These are phyloP conservation scores for Cornus suecica DNA, from an alignment of 148 eudicot genomes.

Conservation along the genomic window DNA sequence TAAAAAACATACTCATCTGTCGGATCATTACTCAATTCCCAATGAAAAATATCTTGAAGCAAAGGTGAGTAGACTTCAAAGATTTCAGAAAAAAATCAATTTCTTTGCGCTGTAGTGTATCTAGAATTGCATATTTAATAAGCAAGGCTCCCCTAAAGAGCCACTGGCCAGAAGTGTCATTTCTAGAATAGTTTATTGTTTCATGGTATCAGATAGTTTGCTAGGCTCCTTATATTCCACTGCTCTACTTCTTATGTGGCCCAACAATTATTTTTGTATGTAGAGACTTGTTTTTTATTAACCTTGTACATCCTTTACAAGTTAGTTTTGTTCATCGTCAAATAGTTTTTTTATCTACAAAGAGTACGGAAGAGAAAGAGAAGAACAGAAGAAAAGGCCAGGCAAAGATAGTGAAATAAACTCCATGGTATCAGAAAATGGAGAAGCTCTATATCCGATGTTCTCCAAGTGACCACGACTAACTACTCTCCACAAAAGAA, in stretches of 20 bases:
- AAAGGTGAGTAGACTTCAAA: neutral
- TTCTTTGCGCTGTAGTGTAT: neutral
- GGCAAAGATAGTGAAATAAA: neutral
- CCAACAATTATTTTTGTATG: neutral
- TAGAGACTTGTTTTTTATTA: neutral
- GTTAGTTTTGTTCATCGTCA: neutral
- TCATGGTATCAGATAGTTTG: neutral
- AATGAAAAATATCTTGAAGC: neutral
- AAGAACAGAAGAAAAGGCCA: neutral
- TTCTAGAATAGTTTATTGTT: neutral
- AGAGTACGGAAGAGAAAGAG: neutral
- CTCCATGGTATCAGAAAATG: neutral
- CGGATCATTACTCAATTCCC: neutral
- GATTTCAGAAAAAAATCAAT: neutral
- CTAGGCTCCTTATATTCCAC: neutral
- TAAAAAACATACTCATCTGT: neutral
- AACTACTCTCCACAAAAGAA: neutral
- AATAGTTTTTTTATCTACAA: neutral
- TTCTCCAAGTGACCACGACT: neutral
- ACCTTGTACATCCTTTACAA: neutral
- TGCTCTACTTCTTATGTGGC: neutral
- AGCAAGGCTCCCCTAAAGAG: neutral
- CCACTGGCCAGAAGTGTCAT: neutral
- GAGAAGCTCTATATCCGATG: neutral
- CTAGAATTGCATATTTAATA: neutral